Evolutionary conservation across 2,329 filamentous ascomycete species (phyloP).

Genomic region (Penicillium oxalicum): DNA sequence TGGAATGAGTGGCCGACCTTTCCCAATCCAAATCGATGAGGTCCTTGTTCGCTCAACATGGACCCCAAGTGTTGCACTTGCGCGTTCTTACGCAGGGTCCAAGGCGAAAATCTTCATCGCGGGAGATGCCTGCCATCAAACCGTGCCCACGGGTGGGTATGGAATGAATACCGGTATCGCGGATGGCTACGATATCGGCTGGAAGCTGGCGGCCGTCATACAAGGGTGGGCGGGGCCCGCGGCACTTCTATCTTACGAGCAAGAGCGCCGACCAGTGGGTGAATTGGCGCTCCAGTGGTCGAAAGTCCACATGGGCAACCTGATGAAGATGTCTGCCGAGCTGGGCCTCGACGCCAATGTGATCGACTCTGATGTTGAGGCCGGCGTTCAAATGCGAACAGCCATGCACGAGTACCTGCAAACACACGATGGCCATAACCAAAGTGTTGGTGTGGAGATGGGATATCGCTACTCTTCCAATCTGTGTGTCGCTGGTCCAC

Average conservation of each 20-base stretch:
- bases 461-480: too few relatives aligned
- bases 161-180: slow-evolving; percentile 36
- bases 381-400: too few relatives aligned
- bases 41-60: slow-evolving; percentile 27
- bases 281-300: slow-evolving; percentile 23
- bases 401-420: too few relatives aligned
- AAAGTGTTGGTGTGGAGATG: too few relatives aligned
- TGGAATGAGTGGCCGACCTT: slow-evolving; percentile 9
- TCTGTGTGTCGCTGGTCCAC: too few relatives aligned
- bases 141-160: slow-evolving; percentile 33
- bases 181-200: slow-evolving; percentile 33
- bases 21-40: slow-evolving; percentile 29
- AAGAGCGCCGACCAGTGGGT: slow-evolving; percentile 26
- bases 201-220: slow-evolving; percentile 28
- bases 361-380: too few relatives aligned
- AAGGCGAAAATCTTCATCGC: too few relatives aligned
- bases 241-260: slow-evolving; percentile 25
- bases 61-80: slow-evolving; percentile 26
- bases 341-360: too few relatives aligned
- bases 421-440: too few relatives aligned
- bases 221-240: slow-evolving; percentile 20
- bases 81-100: slow-evolving; percentile 17
- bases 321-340: too few relatives aligned
- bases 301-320: slow-evolving; percentile 1
- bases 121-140: slow-evolving; percentile 25